Evolutionary conservation across 768 basidiomycete genomes (phyloP).

Genomic region (Leucocoprinus leucothites): DNA sequence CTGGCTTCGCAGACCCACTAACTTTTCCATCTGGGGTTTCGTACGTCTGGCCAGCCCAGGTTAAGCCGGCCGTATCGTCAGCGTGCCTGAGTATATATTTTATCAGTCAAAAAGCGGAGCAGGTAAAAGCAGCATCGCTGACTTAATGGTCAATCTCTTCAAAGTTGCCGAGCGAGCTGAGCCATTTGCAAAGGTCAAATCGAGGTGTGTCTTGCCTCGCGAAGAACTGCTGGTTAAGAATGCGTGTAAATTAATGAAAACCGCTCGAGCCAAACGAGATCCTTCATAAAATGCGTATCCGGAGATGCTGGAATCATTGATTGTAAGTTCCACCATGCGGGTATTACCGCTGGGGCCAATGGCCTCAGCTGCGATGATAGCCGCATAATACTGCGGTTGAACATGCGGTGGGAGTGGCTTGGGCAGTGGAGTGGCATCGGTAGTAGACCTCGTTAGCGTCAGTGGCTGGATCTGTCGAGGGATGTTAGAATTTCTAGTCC

Average conservation of each 20-base stretch:
- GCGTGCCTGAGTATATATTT: conserved; percentile 32
- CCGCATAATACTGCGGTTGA: conserved; percentile 65
- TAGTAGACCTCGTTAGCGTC: conserved; percentile 52
- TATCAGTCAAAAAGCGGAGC: neutral
- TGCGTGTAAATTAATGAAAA: conserved; percentile 59
- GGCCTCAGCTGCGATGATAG: conserved; percentile 56
- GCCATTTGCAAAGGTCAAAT: conserved; percentile 33
- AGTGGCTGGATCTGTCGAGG: conserved; percentile 57
- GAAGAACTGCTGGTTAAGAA: conserved; percentile 36
- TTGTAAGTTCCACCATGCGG: conserved; percentile 42
- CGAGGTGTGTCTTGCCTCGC: conserved; percentile 40
- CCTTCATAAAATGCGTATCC: conserved; percentile 64
- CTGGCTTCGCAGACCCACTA: conserved; percentile 29
- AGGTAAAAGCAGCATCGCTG: conserved; percentile 13
- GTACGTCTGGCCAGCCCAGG: conserved; percentile 58
- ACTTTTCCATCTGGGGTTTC: conserved; percentile 46
- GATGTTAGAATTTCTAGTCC: neutral
- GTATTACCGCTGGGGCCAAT: conserved; percentile 45
- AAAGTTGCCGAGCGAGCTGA: conserved; percentile 34
- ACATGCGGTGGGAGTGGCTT: conserved; percentile 54
- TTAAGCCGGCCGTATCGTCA: conserved; percentile 46
- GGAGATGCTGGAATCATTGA: conserved; percentile 45
- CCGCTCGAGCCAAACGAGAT: conserved; percentile 37
- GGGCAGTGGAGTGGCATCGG: conserved; percentile 49
- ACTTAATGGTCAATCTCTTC: conserved; percentile 50